Evolutionary conservation across 495 filamentous ascomycete species (phyloP).

Genomic region (Evansstolkia leycettana): DNA sequence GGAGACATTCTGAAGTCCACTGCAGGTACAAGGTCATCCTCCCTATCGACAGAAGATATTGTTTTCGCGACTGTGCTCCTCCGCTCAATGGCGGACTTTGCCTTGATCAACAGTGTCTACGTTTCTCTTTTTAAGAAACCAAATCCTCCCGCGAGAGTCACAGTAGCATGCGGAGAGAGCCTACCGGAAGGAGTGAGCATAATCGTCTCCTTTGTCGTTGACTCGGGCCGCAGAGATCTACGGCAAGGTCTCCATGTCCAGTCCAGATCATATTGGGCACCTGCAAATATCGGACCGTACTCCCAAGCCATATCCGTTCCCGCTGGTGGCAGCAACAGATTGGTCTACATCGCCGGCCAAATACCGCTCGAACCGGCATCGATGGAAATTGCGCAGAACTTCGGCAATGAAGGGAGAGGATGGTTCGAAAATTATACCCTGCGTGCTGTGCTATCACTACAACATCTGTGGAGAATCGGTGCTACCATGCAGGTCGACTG

Average conservation of each 20-base stretch:
- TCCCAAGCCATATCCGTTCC: constrained; percentile 72
- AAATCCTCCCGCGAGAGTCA: constrained; percentile 76
- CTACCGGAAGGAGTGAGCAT: constrained; percentile 47
- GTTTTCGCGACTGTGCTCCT: constrained; percentile 66
- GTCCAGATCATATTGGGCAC: constrained; percentile 91
- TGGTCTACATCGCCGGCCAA: constrained; percentile 71
- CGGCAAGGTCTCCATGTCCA: constrained; percentile 75
- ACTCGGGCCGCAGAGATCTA: constrained; percentile 16
- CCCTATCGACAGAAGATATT: constrained; percentile 42
- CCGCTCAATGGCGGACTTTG: constrained; percentile 68
- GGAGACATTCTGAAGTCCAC: constrained; percentile 15
- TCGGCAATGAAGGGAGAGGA: constrained; percentile 3
- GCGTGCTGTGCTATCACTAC: constrained; percentile 56
- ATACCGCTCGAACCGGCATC: constrained; percentile 76
- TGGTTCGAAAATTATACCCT: constrained; percentile 23
- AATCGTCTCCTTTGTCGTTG: constrained; percentile 42
- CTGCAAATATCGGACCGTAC: constrained; percentile 95
- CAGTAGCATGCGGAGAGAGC: constrained; percentile 59
- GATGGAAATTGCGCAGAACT: constrained; percentile 44
- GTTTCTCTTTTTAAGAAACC: constrained; percentile 52
- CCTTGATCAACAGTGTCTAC: constrained; percentile 61
- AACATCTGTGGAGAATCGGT: constrained; percentile 85
- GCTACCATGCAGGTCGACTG: constrained; percentile 55
- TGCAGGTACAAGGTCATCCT: constrained; percentile 1
- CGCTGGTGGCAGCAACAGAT: constrained; percentile 13